Conservation (phyloP, 2,329 filamentous ascomycete species). For the Diaporthe longicolla region DNA sequence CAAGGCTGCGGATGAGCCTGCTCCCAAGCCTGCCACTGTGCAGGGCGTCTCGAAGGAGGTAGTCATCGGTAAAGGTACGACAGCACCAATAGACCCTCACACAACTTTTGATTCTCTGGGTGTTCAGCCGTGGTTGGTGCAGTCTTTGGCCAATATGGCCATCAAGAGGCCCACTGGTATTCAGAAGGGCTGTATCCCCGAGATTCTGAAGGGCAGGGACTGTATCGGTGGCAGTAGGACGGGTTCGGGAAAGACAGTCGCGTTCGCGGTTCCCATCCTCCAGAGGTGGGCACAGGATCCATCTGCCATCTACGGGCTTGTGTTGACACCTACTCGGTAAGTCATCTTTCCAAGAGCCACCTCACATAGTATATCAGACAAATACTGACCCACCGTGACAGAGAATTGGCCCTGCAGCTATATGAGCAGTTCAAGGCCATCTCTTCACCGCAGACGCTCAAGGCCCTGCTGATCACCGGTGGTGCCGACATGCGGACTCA, state of each 20-base stretch:
- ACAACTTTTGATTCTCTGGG: constrained; percentile 79
- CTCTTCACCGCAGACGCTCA: constrained; percentile 87
- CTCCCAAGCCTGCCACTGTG: constrained; percentile 27
- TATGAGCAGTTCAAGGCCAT: constrained; percentile 97
- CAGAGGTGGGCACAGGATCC: constrained; percentile 96
- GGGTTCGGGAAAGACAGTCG: constrained; percentile 96
- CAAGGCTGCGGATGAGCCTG: constrained; percentile 45
- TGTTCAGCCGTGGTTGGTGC: constrained; percentile 89
- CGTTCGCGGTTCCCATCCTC: constrained; percentile 93
- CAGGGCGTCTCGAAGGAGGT: constrained; percentile 50
- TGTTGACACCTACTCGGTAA: constrained; percentile 88
- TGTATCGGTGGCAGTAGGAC: constrained; percentile 96
- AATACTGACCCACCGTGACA: constrained; percentile 14
- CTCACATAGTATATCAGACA: no score
- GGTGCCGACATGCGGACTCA: constrained; percentile 94
- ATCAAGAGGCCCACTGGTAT: constrained; percentile 93
- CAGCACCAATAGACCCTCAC: constrained; percentile 68
- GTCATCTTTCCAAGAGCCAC: constrained; percentile 16
- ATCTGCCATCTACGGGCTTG: constrained; percentile 88
- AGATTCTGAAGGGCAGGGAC: constrained; percentile 90
- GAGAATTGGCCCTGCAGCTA: constrained; percentile 94
- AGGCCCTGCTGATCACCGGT: constrained; percentile 90
- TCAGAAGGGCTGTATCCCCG: constrained; percentile 92
- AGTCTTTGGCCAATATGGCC: constrained; percentile 79
- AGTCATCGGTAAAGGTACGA: constrained; percentile 43